Evolutionary conservation across 1,139 yeast genomes (phyloP), one percentile per base, ranked within the genome.

Genomic region (Pichia sp.): DNA sequence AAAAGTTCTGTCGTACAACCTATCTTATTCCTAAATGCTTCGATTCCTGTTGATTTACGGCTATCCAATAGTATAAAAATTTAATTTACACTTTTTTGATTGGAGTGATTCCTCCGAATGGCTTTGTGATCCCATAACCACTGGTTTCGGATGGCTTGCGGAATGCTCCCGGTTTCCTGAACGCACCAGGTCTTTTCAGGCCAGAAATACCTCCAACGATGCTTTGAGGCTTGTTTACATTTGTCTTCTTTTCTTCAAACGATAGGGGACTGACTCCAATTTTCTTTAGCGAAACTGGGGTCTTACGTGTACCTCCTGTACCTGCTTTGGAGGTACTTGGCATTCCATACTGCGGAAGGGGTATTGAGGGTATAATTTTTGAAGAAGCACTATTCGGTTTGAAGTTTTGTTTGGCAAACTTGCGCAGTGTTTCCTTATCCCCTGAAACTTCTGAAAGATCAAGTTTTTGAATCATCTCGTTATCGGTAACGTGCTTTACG

Each of bases 131-230:
- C 3, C 37, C 42, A 62, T 25, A 13, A 19, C 30, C 41, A n/a
- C 9, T 4, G 18, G n/a, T 18, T 6, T 31, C 37, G 37, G 18
- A 12, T 7, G 74, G 72, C 50, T 65, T 70, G 56, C 75, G 73
- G 63, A 78, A 74, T 28, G 80, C 79, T 12, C 80, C 80, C 1
- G 84, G 85, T 62, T 76, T 78, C 59, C 76, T 70, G 41, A 79
- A 67, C 1, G 59, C 56, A 4, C 56, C 55, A 19, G 58, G 60
- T 21, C 58, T 42, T 28, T 44, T 51, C 19, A 50, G 25, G 1
- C 50, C 52, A 36, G 37, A 13, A n/a, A 31, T 31, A 18, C 37
- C 37, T n/a, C 40, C 22, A 10, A 22, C 13, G 25, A 41, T 41
- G 28, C 26, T 39, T 12, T 16, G 10, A 25, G 36, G 40, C 22